A percentile compares a stretch with the other conserved stretches of the same genome.
These are phyloP conservation scores for Fagopyrum homotropicum DNA, from an alignment of 148 eudicot species.

Conservation along the genomic window DNA sequence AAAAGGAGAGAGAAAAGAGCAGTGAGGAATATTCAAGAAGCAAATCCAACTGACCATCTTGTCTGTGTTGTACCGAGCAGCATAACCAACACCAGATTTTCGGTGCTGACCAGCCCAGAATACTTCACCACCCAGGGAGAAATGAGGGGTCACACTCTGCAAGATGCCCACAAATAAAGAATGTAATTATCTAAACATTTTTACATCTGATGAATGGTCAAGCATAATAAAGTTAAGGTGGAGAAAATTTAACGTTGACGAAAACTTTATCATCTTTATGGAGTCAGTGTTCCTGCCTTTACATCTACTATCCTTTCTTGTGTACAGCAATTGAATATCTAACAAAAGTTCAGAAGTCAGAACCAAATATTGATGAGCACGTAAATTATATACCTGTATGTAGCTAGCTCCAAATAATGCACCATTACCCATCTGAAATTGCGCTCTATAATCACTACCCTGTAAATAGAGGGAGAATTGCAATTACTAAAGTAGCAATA, in stretches of 20 bases:
- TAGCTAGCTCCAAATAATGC: constrained; percentile 75
- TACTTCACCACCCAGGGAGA: constrained; percentile 89
- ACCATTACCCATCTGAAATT: constrained; percentile 83
- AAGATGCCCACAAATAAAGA: constrained; percentile 15
- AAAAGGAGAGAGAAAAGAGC: neutral
- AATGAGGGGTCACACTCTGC: constrained; percentile 84
- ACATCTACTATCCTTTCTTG: neutral
- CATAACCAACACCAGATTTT: constrained; percentile 86
- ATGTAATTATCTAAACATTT: neutral
- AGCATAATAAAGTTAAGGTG: neutral
- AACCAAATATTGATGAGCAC: neutral
- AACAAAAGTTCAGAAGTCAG: neutral
- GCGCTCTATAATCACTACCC: constrained; percentile 85
- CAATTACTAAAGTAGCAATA: constrained; percentile 7
- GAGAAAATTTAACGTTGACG: neutral
- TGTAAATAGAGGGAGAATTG: constrained; percentile 18
- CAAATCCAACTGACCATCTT: constrained; percentile 25
- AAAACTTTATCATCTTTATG: neutral
- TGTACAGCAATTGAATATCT: neutral
- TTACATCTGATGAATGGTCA: neutral
- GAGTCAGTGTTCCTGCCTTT: neutral
- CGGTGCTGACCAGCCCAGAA: constrained; percentile 94
- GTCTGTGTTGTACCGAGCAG: constrained; percentile 82
- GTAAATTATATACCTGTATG: constrained; percentile 59
- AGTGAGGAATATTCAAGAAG: neutral